Evolutionary conservation across 805 yeast genomes (phyloP).

Genomic region (Metschnikowia vanudenii): DNA sequence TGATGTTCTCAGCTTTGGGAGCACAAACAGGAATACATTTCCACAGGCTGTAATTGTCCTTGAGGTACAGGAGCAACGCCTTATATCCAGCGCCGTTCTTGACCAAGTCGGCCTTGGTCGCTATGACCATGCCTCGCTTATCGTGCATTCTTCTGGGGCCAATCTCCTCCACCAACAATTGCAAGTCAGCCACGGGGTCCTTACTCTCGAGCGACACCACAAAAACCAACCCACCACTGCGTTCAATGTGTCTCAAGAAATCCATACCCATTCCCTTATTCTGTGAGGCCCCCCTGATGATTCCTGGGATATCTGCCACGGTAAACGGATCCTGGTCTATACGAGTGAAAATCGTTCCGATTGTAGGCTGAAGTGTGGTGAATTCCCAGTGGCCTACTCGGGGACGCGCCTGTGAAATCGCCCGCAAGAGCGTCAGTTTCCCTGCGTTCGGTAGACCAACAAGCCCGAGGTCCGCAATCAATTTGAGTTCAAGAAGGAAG

Average conservation of each 20-base stretch:
- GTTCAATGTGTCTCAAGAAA: conserved; percentile 86
- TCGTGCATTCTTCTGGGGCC: conserved; percentile 59
- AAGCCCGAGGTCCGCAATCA: conserved; percentile 88
- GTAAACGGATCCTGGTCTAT: conserved; percentile 72
- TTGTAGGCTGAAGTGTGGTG: conserved; percentile 87
- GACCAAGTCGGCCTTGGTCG: conserved; percentile 88
- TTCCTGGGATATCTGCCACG: conserved; percentile 97
- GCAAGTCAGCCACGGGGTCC: conserved; percentile 66
- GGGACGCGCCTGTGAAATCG: conserved; percentile 87
- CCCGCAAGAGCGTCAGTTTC: conserved; percentile 81
- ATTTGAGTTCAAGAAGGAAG: conserved; percentile 79
- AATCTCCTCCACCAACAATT: conserved; percentile 64
- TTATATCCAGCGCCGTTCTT: conserved; percentile 49
- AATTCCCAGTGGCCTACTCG: conserved; percentile 96
- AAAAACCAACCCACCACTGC: conserved; percentile 86
- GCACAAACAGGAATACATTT: conserved; percentile 85
- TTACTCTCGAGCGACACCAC: conserved; percentile 72
- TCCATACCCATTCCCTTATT: conserved; percentile 93
- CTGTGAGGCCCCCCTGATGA: conserved; percentile 80
- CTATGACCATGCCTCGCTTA: conserved; percentile 73
- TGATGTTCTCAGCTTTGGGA: conserved; percentile 65
- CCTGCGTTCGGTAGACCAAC: conserved; percentile 98
- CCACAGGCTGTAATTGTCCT: conserved; percentile 46
- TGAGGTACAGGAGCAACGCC: conserved; percentile 45
- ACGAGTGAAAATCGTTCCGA: conserved; percentile 78